Base-by-base conservation (phyloP, 1,284 basidiomycete species). In the Pyrrhoderma lamaoense region DNA sequence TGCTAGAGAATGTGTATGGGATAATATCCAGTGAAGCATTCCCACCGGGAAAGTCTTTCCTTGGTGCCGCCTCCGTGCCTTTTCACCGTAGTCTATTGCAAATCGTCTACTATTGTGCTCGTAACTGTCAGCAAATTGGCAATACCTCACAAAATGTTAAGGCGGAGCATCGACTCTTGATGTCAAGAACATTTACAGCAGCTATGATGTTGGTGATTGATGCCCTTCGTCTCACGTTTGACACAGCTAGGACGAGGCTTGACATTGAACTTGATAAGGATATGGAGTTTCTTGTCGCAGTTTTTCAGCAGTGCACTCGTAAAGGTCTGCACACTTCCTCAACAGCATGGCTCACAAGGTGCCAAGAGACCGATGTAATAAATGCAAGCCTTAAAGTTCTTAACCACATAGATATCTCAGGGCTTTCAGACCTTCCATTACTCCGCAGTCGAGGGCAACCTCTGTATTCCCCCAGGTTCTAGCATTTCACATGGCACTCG, bases 401-500 rank as follows among this genome's bases (percentile, higher is more conserved):
- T 58, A 75, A 75, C 23, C 76, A 79, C 49, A 76, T 79, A 43
- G 87, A 90, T 57, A 67, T 89, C 5, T 76, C 78, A 22, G 87
- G 88, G 11, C 64, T 84, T 21, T 77, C 80, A 8, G 79, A 86
- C 57, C 63, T 85, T 1, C 68, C 75, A 1, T 67, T 82, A 9
- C 73, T 85, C n/a, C 69, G 80, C 16, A 61, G 74, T 0, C 76
- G 77, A 42, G 82, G 81, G 52, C 73, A 77, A 55, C 80, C 85
- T 22, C 65, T 89, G 27, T 88, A 87, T 67, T 74, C 82, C 76
- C 82, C 7, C 80, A 90, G 57, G 69, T 96, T 52, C 76, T 96
- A 48, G 71, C 85, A 9, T 86, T 97, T 68, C 89, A 96, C 61
- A 85, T 93, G 69, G 79, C 89, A 0, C 70, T 97, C n/a, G 89